Conservation (phyloP, 2,329 filamentous ascomycete genomes). For the Tolypocladium inflatum region DNA sequence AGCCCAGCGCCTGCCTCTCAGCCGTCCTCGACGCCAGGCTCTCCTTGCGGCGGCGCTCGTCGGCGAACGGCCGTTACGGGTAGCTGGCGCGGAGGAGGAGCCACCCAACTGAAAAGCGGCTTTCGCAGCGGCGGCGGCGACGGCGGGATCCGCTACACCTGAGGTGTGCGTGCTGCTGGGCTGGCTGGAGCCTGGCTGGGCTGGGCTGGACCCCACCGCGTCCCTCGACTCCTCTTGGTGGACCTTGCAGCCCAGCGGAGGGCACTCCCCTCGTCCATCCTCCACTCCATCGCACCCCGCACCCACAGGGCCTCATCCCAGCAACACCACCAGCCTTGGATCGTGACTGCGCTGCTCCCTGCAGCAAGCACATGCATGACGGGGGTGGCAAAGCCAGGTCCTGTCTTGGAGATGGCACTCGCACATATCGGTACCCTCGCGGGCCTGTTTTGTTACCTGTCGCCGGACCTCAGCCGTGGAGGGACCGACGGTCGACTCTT, state of each 20-base stretch:
- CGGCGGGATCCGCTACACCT: too few relatives aligned
- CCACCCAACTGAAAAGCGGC: background rate
- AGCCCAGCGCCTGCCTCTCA: background rate
- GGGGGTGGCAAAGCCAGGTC: background rate
- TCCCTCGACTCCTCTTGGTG: background rate
- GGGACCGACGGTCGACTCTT: background rate
- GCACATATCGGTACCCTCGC: background rate
- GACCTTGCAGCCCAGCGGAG: background rate
- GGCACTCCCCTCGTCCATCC: background rate
- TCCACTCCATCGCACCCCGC: background rate
- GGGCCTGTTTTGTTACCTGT: background rate
- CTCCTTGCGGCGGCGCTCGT: background rate
- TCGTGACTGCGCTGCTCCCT: background rate
- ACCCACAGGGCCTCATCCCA: background rate
- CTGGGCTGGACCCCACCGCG: background rate
- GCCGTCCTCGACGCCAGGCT: background rate
- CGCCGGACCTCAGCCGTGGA: background rate
- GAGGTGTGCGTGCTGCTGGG: too few relatives aligned
- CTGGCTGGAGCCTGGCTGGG: background rate
- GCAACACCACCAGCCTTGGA: background rate
- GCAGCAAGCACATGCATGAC: background rate
- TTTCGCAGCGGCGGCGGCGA: background rate
- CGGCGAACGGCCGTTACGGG: background rate
- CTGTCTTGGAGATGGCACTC: background rate
- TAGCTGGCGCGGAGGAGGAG: background rate